These are phyloP conservation scores for Thraustochytrium sp. DNA, from an alignment of 352 stramenopile genomes.

Conservation along the genomic window DNA sequence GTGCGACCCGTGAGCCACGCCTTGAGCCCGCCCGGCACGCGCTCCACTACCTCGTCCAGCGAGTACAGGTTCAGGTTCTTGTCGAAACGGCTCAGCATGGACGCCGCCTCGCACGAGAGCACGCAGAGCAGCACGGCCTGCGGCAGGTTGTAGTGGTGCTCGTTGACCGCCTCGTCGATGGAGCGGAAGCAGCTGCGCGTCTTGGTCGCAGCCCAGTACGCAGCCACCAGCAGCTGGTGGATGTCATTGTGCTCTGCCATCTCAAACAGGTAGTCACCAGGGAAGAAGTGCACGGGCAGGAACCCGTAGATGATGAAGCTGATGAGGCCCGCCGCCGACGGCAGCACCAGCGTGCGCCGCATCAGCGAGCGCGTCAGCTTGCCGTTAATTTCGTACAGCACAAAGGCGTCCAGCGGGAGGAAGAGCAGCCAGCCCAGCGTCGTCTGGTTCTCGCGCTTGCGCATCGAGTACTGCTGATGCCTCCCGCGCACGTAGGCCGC, in stretches of 20 bases:
- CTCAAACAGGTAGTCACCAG: constrained; percentile 18
- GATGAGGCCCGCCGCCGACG: background rate
- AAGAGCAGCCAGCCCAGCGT: background rate
- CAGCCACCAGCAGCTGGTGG: background rate
- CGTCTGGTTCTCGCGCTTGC: background rate
- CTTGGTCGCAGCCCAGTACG: constrained; percentile 25
- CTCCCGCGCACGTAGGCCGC: background rate
- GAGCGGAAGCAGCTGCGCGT: background rate
- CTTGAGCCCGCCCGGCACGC: background rate
- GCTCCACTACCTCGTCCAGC: background rate
- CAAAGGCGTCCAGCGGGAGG: background rate
- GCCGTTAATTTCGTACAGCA: background rate
- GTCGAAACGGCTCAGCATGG: background rate
- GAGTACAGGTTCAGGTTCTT: background rate
- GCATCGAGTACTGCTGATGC: background rate
- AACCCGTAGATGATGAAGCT: constrained; percentile 13
- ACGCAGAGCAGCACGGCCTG: background rate
- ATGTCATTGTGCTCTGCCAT: constrained; percentile 13
- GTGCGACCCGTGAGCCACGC: constrained; percentile 14
- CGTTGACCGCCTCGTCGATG: background rate
- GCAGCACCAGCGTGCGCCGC: background rate
- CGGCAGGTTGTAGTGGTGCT: constrained; percentile 15
- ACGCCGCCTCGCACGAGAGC: constrained; percentile 19
- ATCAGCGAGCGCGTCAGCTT: background rate
- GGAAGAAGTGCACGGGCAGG: constrained; percentile 37